Conservation (phyloP, 768 basidiomycete genomes). For the Phlebiopsis flavidoalba region DNA sequence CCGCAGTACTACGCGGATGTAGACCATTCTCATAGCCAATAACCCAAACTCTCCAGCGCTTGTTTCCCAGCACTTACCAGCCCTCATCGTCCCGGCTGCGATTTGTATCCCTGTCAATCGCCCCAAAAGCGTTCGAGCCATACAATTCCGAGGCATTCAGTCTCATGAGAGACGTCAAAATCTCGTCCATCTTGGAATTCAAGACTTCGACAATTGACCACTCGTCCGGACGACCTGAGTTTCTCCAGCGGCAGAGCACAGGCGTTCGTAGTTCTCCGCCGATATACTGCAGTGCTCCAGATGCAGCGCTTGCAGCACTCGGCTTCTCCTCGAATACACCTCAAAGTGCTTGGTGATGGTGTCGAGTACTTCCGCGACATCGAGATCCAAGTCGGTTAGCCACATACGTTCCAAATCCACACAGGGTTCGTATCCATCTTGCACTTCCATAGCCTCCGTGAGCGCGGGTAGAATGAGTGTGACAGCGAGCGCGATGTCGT, state of each 20-base stretch:
- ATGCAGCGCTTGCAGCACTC: not conserved
- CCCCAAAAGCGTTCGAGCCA: slow-evolving; percentile 27
- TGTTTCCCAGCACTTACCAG: not conserved
- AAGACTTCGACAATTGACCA: slow-evolving; percentile 27
- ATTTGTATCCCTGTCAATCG: not conserved
- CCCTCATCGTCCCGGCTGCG: not conserved
- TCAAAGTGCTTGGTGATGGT: not conserved
- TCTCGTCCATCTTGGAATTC: slow-evolving; percentile 18
- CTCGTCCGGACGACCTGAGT: slow-evolving; percentile 20
- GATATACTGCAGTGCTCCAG: not conserved
- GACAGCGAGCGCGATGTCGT: not conserved
- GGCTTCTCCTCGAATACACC: not conserved
- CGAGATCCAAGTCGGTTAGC: not conserved
- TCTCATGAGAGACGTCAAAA: slow-evolving; percentile 24
- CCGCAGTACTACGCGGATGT: too few species aligned
- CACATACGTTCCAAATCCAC: not conserved
- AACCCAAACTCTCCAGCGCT: too few species aligned
- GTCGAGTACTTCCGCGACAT: not conserved
- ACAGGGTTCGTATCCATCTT: not conserved
- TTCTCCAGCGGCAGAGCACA: not conserved
- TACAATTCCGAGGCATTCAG: slow-evolving; percentile 26
- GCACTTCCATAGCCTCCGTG: not conserved
- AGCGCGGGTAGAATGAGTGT: not conserved
- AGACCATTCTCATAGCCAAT: too few species aligned
- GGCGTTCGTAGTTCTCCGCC: not conserved